Base-by-base conservation (phyloP, 1,284 basidiomycete genomes). In the Naganishia cerealis region DNA sequence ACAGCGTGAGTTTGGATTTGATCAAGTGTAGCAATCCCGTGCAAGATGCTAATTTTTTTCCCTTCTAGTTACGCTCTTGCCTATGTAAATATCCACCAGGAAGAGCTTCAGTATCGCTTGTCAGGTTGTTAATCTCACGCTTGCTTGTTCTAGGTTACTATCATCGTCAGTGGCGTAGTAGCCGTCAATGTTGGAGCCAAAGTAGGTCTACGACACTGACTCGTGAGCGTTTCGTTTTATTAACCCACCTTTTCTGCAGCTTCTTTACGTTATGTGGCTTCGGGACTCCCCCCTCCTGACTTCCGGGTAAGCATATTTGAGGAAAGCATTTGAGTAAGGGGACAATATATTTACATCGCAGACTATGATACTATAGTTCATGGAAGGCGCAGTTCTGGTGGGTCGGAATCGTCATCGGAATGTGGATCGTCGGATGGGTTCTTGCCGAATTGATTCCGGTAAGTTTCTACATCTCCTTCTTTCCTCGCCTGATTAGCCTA, bases 121-220 rank as follows among this genome's bases (percentile, higher is more conserved):
- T 29, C 13, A 18, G 24, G 29, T 38, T 9, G 18, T 29, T 61
- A 4, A 21, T 18, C 33, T 13, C 29, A 13, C 13, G 3, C 15
- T 21, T 69, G 65, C 75, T 16, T 73, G 76, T 46, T 74, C 74
- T 73, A 78, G 57, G 71, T 78, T 54, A 75, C 76, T 38, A 78
- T 79, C 71, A 73, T 79, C 53, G 74, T 79, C 33, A 75, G 75
- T 12, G 77, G 78, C 70, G 73, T 78, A 54, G 72, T 79, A 52
- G 76, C 73, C 26, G 73, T 73, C 67, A 75, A 76, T 70, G 75
- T 78, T 58, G 78, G 75, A 29, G 75, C 76, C 59, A 79, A 79
- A 72, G 61, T 63, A 42, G 4, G 61, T 63, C 16, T 18, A 1
- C 0, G 5, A n/a, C 15, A 10, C 1, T 21, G 36, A 18, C 18